Evolutionary conservation across 352 stramenopile genomes (phyloP), one percentile per base, ranked within the genome.

Genomic region (Pythium scleroteichum): DNA sequence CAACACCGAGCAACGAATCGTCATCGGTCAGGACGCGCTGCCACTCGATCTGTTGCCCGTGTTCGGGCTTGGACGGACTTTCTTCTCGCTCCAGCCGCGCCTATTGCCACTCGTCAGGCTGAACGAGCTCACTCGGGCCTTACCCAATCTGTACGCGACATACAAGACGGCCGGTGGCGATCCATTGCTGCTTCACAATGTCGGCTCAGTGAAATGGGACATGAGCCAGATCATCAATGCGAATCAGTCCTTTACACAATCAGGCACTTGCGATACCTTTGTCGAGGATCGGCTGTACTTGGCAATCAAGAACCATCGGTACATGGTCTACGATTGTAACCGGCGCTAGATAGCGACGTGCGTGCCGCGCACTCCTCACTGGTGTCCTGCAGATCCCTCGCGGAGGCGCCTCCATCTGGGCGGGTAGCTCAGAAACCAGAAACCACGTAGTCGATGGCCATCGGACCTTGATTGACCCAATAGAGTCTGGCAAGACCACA

Each of bases 231-330:
- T 52, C 24, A 52, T 52, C 5, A 13, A 35, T n/a, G 42, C 29
- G 29, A 10, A 35, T 10, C 29, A 35, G 29, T 35, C 29, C 10
- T 35, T 35, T 10, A 35, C 29, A 35, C 29, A 35, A 10, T 5
- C 17, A 3, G 13, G 19, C 2, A 42, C 38, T 33, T 63, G 55
- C 22, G 12, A 35, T 17, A 22, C 22, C 6, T 32, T 41, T 12
- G 38, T 64, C 23, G 47, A 58, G 24, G 57, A 64, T n/a, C 57
- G 48, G 17, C 26, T 64, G 0, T 44, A 42, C 7, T 12, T 46
- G 13, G 40, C 52, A 19, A 32, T 64, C 4, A 47, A 58, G 32
- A 66, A 66, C 35, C 59, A 66, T 33, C 35, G 46, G 10, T 66
- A 66, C 57, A 64, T 64, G 32, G 56, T 57, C 38, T 16, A 52